Base-by-base conservation (phyloP, 345 rosid species). In the Acer yangbiense region DNA sequence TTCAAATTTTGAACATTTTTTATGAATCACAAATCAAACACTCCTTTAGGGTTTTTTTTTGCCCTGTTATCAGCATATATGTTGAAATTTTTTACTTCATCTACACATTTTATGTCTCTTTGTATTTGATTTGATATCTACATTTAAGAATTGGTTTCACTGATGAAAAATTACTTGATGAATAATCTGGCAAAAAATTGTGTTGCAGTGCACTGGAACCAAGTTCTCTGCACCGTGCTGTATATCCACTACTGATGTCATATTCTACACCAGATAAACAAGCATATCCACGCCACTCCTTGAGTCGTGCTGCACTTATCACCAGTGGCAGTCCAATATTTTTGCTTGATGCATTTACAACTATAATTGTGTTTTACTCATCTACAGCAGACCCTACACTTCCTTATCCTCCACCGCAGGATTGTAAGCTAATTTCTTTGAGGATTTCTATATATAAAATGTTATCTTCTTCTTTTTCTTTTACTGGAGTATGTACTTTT, bases 281-380 rank as follows among this genome's bases (percentile, higher is more conserved):
- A 83, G 97, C 98, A 74, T 96, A 88, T 85, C 97, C 99, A 1
- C 97, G 95, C 29, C 99, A 94, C 80, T 92, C 97, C 17, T 80
- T 96, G 81, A 94, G 99, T 84, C 95, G 94, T 27, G 95, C 98
- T 0, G 95, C 97, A 13, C 75, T 96, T 86, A 85, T 94, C 48
- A 92, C 99, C 70, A 94, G 99, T 46, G 97, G 94, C 20, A 96
- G 99, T 84, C 98, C 99, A 6, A 94, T 94, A 84, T 96, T 92
- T 82, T 91, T 94, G 91, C 92, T 96, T 0, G 98, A 96, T 70
- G 99, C 98, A 41, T 96, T 90, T 85, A 92, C 98, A 4, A 90
- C 90, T 57, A 80, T 96, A 71, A 91, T 92, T 17, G 99, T 94
- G 58, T 94, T 92, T 78, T 94, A 96, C 86, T 91, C 97, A 71